phyloP scores from a whole-genome alignment of 805 yeast genomes.

The Isabelozyma rhagii region DNA sequence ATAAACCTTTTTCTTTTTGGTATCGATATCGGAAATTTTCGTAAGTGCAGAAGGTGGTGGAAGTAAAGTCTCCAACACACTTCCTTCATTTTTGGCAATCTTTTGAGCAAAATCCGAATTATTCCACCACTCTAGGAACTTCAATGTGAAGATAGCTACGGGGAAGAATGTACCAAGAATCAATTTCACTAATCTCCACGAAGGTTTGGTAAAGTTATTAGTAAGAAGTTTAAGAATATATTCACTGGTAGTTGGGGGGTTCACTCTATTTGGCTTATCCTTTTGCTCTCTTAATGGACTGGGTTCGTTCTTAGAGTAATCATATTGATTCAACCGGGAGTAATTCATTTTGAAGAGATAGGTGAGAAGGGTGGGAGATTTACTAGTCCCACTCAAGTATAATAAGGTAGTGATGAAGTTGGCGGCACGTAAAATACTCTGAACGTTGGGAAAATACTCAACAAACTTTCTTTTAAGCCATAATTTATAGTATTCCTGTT shows the following conservation, averaged over 20 bases:
- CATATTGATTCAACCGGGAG: constrained; percentile 55
- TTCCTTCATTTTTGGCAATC: constrained; percentile 47
- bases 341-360: constrained; percentile 60
- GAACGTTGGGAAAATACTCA: constrained; percentile 59
- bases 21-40: constrained; percentile 8
- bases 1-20: constrained; percentile 16
- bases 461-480: constrained; percentile 42
- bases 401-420: constrained; percentile 58
- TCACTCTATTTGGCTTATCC: constrained; percentile 22
- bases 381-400: constrained; percentile 64
- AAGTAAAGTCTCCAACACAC: constrained; percentile 43
- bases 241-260: constrained; percentile 42
- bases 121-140: constrained; percentile 93
- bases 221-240: constrained; percentile 21
- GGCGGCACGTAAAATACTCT: constrained; percentile 42
- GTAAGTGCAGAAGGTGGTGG: constrained; percentile 44
- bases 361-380: constrained; percentile 63
- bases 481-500: constrained; percentile 24
- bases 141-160: constrained; percentile 72
- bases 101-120: constrained; percentile 67
- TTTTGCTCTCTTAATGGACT: constrained; percentile 8
- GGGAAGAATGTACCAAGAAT: constrained; percentile 63
- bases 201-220: constrained; percentile 20
- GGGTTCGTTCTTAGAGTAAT: constrained; percentile 38
- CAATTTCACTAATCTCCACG: constrained; percentile 27